These are phyloP conservation scores for Chaetomium strumarium DNA, from an alignment of 2,329 filamentous ascomycete species.

Conservation along the genomic window DNA sequence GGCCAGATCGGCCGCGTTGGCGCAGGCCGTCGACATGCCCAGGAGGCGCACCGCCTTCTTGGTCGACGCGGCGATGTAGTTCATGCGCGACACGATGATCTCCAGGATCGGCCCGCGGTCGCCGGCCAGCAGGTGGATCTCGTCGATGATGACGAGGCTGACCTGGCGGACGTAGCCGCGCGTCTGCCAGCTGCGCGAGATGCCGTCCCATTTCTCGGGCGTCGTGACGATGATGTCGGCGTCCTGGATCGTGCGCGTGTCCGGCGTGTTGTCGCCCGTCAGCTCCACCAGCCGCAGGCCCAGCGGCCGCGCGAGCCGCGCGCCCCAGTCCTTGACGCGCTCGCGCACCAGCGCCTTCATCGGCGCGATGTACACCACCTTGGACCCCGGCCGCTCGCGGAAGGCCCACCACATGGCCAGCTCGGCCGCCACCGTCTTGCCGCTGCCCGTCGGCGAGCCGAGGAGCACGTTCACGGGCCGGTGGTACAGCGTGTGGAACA, in stretches of 20 bases:
- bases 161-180: constrained; percentile 94
- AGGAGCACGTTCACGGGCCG: constrained; percentile 87
- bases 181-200: constrained; percentile 97
- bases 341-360: constrained; percentile 99
- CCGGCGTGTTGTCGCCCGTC: constrained; percentile 92
- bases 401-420: constrained; percentile 99
- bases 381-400: constrained; percentile 85
- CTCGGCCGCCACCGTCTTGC: constrained; percentile 94
- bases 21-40: constrained; percentile 98
- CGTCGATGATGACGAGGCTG: constrained; percentile 94
- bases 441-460: constrained; percentile 92
- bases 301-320: constrained; percentile 72
- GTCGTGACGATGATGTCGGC: constrained; percentile 98
- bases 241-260: constrained; percentile 89
- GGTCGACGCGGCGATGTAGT: constrained; percentile 94
- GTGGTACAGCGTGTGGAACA: constrained; percentile 95
- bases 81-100: constrained; percentile 93
- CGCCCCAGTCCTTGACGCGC: constrained; percentile 90
- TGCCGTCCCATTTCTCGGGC: constrained; percentile 99
- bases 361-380: constrained; percentile 97
- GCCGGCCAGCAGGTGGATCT: constrained; percentile 94
- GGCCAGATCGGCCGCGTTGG: constrained; percentile 86
- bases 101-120: constrained; percentile 96
- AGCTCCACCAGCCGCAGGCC: constrained; percentile 89
- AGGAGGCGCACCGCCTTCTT: constrained; percentile 83